A percentile compares a stretch with the other conserved stretches of the same genome.
Evolutionary conservation across 1,284 basidiomycete species (phyloP).

Genomic region (Marasmius fiardii): DNA sequence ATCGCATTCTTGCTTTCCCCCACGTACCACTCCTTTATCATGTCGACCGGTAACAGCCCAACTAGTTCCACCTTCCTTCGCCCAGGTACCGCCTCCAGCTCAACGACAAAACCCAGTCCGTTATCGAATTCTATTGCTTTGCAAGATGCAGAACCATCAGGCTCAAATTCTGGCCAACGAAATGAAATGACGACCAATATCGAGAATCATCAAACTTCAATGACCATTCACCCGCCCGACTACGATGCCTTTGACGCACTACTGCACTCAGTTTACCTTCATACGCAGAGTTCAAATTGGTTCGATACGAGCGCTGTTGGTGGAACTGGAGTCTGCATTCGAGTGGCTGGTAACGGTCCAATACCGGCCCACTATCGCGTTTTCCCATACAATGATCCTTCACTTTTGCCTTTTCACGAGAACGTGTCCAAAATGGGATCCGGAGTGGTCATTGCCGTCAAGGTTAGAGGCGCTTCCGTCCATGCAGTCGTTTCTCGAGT

Average conservation of each 20-base stretch:
- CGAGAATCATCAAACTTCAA: neutral
- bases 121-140: neutral
- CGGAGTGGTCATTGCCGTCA: constrained; percentile 60
- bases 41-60: neutral
- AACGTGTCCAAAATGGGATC: constrained; percentile 73
- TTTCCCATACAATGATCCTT: constrained; percentile 63
- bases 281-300: constrained; percentile 73
- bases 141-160: neutral
- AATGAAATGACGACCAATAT: neutral
- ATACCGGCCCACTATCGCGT: constrained; percentile 53
- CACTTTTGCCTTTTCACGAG: constrained; percentile 12
- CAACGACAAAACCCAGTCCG: neutral
- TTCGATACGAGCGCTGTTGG: constrained; percentile 73
- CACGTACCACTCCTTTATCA: neutral
- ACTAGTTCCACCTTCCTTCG: neutral
- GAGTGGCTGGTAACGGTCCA: constrained; percentile 35
- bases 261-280: constrained; percentile 11
- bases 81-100: neutral
- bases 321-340: constrained; percentile 64
- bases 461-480: neutral
- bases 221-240: constrained; percentile 4
- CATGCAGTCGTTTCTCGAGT: neutral
- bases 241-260: constrained; percentile 15
- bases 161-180: neutral
- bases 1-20: neutral